Evolutionary conservation across 2,329 filamentous ascomycete species (phyloP), one percentile per base, ranked within the genome.

Genomic region (Aspergillus sp.): DNA sequence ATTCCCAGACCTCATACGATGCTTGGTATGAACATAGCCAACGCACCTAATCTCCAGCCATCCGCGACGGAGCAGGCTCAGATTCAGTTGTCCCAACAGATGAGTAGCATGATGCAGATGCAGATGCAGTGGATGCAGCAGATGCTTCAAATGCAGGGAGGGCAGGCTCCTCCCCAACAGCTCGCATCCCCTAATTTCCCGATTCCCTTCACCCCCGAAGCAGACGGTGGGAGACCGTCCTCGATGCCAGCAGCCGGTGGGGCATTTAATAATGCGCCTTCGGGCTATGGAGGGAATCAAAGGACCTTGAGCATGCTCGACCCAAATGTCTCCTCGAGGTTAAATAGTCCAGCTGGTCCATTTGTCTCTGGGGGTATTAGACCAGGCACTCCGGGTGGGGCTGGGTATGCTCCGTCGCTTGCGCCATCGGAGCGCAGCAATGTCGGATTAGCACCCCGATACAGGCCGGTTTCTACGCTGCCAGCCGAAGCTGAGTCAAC

Each of bases 361-460:
- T 69, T 74, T 51, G 57, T 70, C 2, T 67, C 74, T 7, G 63
- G 66, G 56, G 60, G 55, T 56, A 61, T 56, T 41, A 64, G 61
- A 56, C 69, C 70, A 45, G 63, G 59, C 56, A 67, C 64, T 52
- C 59, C 62, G 55, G 61, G 57, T 54, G 68, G 66, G 33, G 65
- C 66, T 58, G 74, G 84, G 8, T 98, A 98, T 75, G 84, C 92
- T 1, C 87, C 92, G 1, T 98, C 93, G 1, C 96, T 99, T 64
- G 93, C 95, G 2, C 95, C 95, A 1, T 96, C 91, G 5, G 95
- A 98, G 77, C 89, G 95, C 60, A 98, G 93, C 81, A 98, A 96
- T 72, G 81, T 97, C 60, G 95, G 95, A 15, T 83, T 96, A 52
- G 92, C 95, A 8, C 88, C 91, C 33, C 87, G 95, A 45, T 99